Base-by-base conservation (phyloP, 495 filamentous ascomycete species). In the Sphaerosporella brunnea region DNA sequence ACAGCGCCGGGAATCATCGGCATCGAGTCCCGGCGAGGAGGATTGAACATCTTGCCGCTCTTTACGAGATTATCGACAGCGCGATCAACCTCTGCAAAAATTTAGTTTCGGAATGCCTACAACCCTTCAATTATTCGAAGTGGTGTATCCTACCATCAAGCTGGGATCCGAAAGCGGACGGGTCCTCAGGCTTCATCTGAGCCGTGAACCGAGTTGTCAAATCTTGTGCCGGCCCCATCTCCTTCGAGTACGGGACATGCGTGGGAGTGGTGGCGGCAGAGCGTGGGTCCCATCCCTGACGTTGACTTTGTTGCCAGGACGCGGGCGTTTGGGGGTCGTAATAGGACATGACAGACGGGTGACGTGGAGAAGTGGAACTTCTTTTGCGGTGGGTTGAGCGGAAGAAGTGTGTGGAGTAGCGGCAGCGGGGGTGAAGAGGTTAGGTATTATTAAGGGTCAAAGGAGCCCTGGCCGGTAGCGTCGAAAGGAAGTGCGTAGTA, bases 61-160 rank as follows among this genome's bases (percentile, higher is more conserved):
- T 94, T 93, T 56, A 82, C 72, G 44, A 97, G 74, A 63, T 97
- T 97, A 59, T 97, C 90, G 59, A 87, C 72, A 53, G 90, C 90
- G 54, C 90, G 80, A 45, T 96, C 88, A 59, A 97, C 82, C 79
- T 97, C 90, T 95, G 57, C n/a, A 53, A 26, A 50, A 66, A 60
- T 32, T 32, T 32, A 5, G 13, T 32, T 13, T 32, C 13, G 5
- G 5, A 5, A 5, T 32, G 28, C 13, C 13, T 32, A 5, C 8
- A 36, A 23, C 4, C 39, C 44, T 32, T 13, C 28, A 32, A 5
- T 20, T 24, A 16, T 44, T 37, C 16, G 48, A 46, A 48, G 19
- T 36, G 32, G 2, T 11, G 3, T 40, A 21, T 34, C 78, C 56
- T 82, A 94, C 85, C 85, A 70, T 95, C 88, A 63, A 94, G 75